Conservation (phyloP, 768 basidiomycete genomes). For the Leccinum variicolor region DNA sequence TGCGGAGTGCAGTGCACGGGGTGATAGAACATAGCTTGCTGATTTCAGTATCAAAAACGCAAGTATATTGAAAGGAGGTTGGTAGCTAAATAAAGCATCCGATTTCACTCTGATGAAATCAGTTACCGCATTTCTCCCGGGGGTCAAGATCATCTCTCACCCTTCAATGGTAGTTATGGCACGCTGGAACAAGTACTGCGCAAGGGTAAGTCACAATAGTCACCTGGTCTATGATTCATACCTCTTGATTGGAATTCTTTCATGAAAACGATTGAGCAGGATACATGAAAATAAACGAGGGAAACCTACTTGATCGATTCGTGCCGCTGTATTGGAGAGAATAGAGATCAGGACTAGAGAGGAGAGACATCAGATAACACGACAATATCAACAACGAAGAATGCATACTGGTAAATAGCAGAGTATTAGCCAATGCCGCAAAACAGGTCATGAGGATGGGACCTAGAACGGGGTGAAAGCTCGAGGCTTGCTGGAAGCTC, state of each 20-base stretch:
- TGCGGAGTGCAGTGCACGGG: constrained; percentile 72
- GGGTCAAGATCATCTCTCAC: constrained; percentile 32
- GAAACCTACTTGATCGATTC: constrained; percentile 56
- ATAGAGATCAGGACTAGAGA: constrained; percentile 73
- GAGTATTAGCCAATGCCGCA: constrained; percentile 74
- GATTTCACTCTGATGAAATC: constrained; percentile 64
- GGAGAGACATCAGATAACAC: neutral
- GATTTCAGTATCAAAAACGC: constrained; percentile 82
- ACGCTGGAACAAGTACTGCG: constrained; percentile 81
- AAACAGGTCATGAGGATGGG: constrained; percentile 78
- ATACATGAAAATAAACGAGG: neutral
- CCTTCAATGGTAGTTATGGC: constrained; percentile 87
- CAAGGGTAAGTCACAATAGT: constrained; percentile 14
- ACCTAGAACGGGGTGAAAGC: constrained; percentile 68
- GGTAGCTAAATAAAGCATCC: constrained; percentile 88
- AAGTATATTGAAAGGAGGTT: constrained; percentile 84
- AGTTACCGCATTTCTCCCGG: constrained; percentile 2
- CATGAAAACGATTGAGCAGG: neutral
- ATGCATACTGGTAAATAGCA: constrained; percentile 72
- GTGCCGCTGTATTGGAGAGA: constrained; percentile 84
- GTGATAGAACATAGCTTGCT: constrained; percentile 68
- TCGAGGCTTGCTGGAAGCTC: constrained; percentile 51
- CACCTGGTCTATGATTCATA: constrained; percentile 15
- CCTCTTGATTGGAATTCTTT: constrained; percentile 62
- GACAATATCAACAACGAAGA: neutral